Conservation (phyloP, 1,139 yeast species). For the Zhuliangozyma parablackwelliae region DNA sequence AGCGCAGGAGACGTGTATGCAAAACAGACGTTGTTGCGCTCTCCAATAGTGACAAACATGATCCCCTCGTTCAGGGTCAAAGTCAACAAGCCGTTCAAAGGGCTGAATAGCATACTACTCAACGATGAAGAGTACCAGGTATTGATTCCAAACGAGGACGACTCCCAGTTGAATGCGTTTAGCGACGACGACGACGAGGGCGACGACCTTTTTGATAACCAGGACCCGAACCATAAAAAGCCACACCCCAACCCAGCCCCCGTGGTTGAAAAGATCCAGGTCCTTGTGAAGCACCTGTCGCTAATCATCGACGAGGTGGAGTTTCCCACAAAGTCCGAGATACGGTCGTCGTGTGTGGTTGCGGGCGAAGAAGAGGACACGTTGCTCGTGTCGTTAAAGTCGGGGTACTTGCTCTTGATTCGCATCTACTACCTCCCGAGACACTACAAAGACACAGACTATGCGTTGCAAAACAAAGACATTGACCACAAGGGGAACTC, state of each 20-base stretch:
- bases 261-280: conserved; percentile 11
- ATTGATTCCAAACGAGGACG: conserved; percentile 32
- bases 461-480: conserved; percentile 11
- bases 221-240: neutral
- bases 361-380: conserved; percentile 34
- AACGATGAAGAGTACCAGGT: conserved; percentile 40
- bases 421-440: conserved; percentile 34
- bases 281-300: conserved; percentile 35
- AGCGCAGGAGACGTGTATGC: conserved; percentile 11
- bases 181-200: conserved; percentile 30
- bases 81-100: conserved; percentile 29
- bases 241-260: neutral
- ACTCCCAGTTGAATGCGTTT: conserved; percentile 38
- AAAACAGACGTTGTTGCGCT: conserved; percentile 34
- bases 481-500: conserved; percentile 9
- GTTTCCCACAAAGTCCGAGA: conserved; percentile 29
- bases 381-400: conserved; percentile 34
- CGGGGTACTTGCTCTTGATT: conserved; percentile 39
- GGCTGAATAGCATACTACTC: conserved; percentile 28
- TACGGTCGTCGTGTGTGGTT: conserved; percentile 35
- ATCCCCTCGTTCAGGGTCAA: conserved; percentile 31
- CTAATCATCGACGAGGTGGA: conserved; percentile 29
- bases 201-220: conserved; percentile 9
- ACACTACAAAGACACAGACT: conserved; percentile 23
- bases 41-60: conserved; percentile 33